Percentiles rank a stretch among this genome's conserved stretches.
Evolutionary conservation across 148 eudicot genomes (phyloP).

Genomic region (Diospyros kaki): DNA sequence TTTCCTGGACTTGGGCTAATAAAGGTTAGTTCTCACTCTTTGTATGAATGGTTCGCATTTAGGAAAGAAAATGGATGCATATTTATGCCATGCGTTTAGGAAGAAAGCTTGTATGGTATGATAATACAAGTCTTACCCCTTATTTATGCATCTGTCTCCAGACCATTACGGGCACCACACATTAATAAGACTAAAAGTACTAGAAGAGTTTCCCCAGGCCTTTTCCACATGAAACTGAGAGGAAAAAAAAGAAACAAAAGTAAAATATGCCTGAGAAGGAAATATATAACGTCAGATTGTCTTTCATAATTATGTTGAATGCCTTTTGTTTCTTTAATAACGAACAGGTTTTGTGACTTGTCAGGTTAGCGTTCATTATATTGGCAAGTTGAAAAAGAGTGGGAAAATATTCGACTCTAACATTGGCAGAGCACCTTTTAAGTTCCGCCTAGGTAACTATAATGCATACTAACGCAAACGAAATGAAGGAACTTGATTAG

Average conservation of each 20-base stretch:
- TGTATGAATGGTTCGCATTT: too few relatives aligned
- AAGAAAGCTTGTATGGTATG: too few relatives aligned
- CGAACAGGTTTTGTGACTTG: neutral
- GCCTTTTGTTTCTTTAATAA: neutral
- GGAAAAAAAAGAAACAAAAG: too few relatives aligned
- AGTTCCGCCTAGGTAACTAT: slow-evolving; percentile 74
- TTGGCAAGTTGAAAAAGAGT: slow-evolving; percentile 79
- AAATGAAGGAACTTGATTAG: neutral
- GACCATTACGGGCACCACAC: neutral
- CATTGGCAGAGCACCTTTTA: slow-evolving; percentile 62
- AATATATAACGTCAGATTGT: neutral
- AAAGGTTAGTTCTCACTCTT: too few relatives aligned
- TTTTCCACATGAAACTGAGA: too few relatives aligned
- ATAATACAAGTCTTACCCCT: too few relatives aligned
- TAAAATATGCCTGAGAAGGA: too few relatives aligned
- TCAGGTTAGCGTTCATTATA: slow-evolving; percentile 76
- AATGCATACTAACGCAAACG: neutral
- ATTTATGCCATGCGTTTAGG: too few relatives aligned
- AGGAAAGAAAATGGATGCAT: too few relatives aligned
- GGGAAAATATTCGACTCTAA: slow-evolving; percentile 79
- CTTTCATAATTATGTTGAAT: neutral
- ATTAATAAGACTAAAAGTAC: too few relatives aligned
- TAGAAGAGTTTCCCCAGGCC: too few relatives aligned
- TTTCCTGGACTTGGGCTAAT: neutral
- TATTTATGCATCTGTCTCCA: neutral